These are phyloP conservation scores for Amesomyces nigricolor DNA, from an alignment of 2,329 filamentous ascomycete species.

Conservation along the genomic window DNA sequence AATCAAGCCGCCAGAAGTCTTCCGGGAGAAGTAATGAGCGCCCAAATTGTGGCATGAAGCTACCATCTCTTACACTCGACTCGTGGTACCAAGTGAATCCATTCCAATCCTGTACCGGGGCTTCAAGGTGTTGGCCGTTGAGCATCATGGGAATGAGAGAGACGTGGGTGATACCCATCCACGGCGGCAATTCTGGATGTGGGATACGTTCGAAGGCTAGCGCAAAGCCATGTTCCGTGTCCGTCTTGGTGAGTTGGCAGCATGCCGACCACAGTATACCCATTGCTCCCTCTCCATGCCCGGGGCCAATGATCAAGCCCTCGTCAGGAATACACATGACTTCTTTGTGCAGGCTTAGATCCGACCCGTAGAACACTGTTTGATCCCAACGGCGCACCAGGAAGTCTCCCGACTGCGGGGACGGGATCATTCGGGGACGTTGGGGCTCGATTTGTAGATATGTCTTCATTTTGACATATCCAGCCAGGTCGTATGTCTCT, in stretches of 20 bases:
- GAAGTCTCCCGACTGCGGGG: background rate
- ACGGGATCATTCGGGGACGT: background rate
- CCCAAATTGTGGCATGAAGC: background rate
- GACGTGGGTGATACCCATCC: background rate
- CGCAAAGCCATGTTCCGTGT: background rate
- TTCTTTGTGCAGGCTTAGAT: background rate
- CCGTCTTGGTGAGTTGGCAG: background rate
- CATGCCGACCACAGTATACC: background rate
- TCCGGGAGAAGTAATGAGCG: background rate
- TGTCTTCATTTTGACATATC: background rate
- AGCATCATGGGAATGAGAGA: background rate
- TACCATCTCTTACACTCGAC: background rate
- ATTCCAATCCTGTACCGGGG: background rate
- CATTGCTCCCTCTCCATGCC: background rate
- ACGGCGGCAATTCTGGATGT: background rate
- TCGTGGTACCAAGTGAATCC: background rate
- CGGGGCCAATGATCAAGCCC: too few relatives aligned
- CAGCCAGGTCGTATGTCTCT: too few relatives aligned
- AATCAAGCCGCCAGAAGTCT: background rate
- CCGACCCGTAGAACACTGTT: background rate
- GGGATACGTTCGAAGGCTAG: background rate
- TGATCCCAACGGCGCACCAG: background rate
- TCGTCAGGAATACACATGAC: background rate
- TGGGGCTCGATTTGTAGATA: background rate
- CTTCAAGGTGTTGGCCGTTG: background rate